A percentile compares a stretch with the other conserved stretches of the same genome.
phyloP scores from a whole-genome alignment of 73 alveolate species.

The Paramecium octaurelia region DNA sequence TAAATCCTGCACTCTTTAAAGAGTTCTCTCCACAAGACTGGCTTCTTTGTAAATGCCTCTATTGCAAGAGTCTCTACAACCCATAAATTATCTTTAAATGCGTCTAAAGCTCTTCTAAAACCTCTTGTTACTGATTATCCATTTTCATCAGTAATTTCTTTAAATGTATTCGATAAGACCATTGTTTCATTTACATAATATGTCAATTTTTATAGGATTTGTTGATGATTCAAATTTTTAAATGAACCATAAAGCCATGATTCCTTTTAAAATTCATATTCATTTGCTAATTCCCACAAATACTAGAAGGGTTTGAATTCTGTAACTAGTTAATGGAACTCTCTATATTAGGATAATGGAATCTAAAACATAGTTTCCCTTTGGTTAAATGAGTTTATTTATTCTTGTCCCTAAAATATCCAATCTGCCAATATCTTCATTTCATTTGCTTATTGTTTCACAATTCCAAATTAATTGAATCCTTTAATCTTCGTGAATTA shows the following conservation, averaged over 20 bases:
- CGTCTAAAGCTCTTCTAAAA: conserved; percentile 8
- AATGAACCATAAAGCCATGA: conserved; percentile 1
- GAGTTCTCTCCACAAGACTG: conserved; percentile 24
- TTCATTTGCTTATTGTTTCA: not conserved
- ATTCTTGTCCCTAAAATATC: not conserved
- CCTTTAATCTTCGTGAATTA: not conserved
- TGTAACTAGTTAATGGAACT: not conserved
- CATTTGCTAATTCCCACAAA: conserved; percentile 21
- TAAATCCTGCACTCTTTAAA: not conserved
- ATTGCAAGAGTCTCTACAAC: conserved; percentile 27
- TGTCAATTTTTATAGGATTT: not conserved
- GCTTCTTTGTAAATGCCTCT: conserved; percentile 19
- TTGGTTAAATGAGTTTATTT: not conserved
- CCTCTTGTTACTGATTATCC: conserved; percentile 20
- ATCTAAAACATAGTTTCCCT: not conserved
- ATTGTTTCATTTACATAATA: not conserved
- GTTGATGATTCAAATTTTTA: not conserved
- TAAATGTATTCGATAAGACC: not conserved
- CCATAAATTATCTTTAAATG: not conserved
- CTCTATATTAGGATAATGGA: not conserved
- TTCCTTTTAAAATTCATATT: conserved; percentile 11
- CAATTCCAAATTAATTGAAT: not conserved
- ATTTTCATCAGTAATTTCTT: conserved; percentile 16
- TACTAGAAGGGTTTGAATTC: not conserved
- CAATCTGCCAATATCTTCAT: not conserved